A percentile compares a stretch with the other conserved stretches of the same genome.
These are phyloP conservation scores for Leccinum variabile DNA, from an alignment of 1,284 basidiomycete genomes.

Conservation along the genomic window DNA sequence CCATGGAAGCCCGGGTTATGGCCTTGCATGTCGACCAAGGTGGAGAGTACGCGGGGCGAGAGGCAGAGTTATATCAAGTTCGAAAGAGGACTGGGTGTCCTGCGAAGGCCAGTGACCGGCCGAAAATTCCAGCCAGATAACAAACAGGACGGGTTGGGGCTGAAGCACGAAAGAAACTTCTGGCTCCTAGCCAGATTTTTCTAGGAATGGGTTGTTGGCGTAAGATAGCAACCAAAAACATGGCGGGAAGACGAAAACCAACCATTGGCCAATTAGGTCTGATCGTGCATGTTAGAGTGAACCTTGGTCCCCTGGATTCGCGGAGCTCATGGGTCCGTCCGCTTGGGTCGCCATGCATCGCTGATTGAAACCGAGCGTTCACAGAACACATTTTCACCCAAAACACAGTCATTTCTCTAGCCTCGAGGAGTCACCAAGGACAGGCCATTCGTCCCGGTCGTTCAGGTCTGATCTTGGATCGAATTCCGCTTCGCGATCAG, in stretches of 20 bases:
- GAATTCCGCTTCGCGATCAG: constrained; percentile 27
- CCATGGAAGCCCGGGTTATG: constrained; percentile 21
- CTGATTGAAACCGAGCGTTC: constrained; percentile 32
- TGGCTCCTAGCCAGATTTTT: constrained; percentile 27
- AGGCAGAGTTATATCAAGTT: constrained; percentile 8
- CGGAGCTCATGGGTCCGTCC: constrained; percentile 37
- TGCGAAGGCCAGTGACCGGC: constrained; percentile 32
- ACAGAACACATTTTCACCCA: constrained; percentile 23
- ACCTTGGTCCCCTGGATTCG: constrained; percentile 34
- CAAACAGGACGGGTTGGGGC: constrained; percentile 30
- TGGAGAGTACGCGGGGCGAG: constrained; percentile 6
- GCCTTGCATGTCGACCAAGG: constrained; percentile 30
- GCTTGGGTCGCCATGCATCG: constrained; percentile 23
- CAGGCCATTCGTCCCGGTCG: constrained; percentile 16
- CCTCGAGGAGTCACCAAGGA: constrained; percentile 27
- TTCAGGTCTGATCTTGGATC: constrained; percentile 27
- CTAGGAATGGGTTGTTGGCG: constrained; percentile 32
- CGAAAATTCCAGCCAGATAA: constrained; percentile 25
- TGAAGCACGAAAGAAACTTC: constrained; percentile 17
- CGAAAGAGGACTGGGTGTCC: constrained; percentile 12
- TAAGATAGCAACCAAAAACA: constrained; percentile 35
- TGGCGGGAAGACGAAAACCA: constrained; percentile 32
- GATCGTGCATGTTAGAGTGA: constrained; percentile 32
- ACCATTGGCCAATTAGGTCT: constrained; percentile 33
- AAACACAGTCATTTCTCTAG: constrained; percentile 21